A percentile compares a stretch with the other conserved stretches of the same genome.
Evolutionary conservation across 768 basidiomycete genomes (phyloP).

Genomic region (Termitomyces titanicus): DNA sequence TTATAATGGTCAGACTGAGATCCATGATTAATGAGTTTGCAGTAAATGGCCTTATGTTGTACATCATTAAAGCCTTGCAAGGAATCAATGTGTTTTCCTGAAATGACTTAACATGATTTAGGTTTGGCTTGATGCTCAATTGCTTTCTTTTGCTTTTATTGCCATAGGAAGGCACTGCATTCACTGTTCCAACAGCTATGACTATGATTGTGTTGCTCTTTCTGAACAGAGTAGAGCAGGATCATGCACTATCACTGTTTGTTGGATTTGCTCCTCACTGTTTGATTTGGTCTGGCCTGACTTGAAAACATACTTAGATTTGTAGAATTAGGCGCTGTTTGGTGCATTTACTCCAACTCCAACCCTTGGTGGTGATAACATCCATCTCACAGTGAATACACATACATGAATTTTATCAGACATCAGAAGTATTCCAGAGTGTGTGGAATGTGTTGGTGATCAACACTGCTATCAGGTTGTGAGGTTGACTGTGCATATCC

Average conservation of each 20-base stretch:
- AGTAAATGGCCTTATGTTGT: conserved; percentile 38
- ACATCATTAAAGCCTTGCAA: conserved; percentile 45
- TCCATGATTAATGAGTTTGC: conserved; percentile 40
- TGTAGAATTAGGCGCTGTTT: conserved; percentile 35
- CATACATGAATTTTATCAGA: conserved; percentile 35
- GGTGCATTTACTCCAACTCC: not conserved
- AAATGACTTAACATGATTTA: not conserved
- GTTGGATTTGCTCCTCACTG: not conserved
- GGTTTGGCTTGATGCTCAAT: not conserved
- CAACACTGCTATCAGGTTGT: conserved; percentile 33
- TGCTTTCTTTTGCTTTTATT: too few relatives aligned
- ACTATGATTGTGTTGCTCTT: conserved; percentile 45
- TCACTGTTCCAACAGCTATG: conserved; percentile 45
- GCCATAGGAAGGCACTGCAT: conserved; percentile 19
- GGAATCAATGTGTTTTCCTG: conserved; percentile 32
- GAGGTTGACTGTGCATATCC: not conserved
- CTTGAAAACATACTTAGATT: conserved; percentile 35
- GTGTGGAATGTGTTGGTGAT: conserved; percentile 34
- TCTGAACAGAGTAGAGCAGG: conserved; percentile 40
- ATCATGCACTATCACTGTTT: conserved; percentile 34
- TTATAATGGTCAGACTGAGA: conserved; percentile 35
- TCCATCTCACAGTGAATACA: conserved; percentile 33
- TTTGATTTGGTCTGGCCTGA: not conserved
- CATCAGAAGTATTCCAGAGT: conserved; percentile 29
- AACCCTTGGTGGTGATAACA: not conserved